These are phyloP conservation scores for Beauveria varroae DNA, from an alignment of 2,329 filamentous ascomycete genomes.

Conservation along the genomic window DNA sequence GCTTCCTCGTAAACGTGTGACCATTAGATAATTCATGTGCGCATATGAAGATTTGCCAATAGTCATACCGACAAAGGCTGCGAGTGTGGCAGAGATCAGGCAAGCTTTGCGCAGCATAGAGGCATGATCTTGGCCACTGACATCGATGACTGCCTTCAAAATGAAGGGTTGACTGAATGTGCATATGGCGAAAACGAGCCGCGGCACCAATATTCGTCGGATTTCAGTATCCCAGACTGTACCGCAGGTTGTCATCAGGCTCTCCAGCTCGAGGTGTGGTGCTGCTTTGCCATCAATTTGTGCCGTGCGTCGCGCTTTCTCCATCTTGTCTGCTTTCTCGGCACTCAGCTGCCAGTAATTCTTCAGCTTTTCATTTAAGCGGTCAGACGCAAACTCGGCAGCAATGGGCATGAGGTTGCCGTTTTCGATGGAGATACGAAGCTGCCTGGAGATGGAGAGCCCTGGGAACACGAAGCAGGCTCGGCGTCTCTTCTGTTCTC, in stretches of 20 bases:
- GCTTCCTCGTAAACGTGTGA: slow-evolving; percentile 24
- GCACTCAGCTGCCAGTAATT: background rate
- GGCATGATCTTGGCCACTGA: background rate
- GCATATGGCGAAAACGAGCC: background rate
- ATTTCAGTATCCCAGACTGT: background rate
- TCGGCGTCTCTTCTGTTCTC: background rate
- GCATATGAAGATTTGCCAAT: background rate
- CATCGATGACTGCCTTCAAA: background rate
- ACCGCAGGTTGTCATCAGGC: background rate
- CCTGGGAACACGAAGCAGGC: background rate
- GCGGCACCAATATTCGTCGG: background rate
- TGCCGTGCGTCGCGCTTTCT: background rate
- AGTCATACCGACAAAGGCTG: background rate
- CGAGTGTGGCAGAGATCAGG: background rate
- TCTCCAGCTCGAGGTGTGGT: background rate
- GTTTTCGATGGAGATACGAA: slow-evolving; percentile 8
- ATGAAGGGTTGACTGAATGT: slow-evolving; percentile 6
- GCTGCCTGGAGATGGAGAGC: background rate
- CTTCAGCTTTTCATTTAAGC: slow-evolving; percentile 1
- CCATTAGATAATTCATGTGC: slow-evolving; percentile 17
- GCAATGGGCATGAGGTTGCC: slow-evolving; percentile 7
- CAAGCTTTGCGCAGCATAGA: background rate
- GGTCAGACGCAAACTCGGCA: slow-evolving; percentile 1
- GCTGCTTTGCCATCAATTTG: background rate
- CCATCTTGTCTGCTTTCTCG: background rate